Evolutionary conservation across 768 basidiomycete species (phyloP), one percentile per base, ranked within the genome.

Genomic region (Phaeolepiota aurea): DNA sequence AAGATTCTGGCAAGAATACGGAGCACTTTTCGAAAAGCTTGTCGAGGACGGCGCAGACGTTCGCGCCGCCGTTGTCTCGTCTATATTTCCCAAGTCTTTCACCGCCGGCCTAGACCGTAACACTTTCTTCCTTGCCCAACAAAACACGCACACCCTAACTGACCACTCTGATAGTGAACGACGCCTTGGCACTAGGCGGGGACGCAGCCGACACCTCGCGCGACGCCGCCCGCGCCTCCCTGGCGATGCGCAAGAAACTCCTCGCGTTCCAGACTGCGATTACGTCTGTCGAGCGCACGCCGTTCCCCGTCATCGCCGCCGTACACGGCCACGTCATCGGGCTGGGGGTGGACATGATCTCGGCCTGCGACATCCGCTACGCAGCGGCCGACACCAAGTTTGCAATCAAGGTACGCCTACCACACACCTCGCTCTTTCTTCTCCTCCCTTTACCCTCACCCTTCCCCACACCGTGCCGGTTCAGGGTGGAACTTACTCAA

Each of bases 21-120:
- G 75, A 3, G 52, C 61, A 2, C 66, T 77, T 0, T 83, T 93
- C 48, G 73, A 80, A 36, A 53, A 58, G 1, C 64, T 91, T 45
- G 62, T 48, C 4, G 56, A 43, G 56, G 78, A 61, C 53, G 72
- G 38, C 1, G 52, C 62, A 18, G 75, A 79, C 20, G 74, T 90
- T 1, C 74, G 86, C 13, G 83, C 67, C 2, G 68, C 87, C 3
- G 85, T 94, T 0, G 61, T 94, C 0, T 77, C 82, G 0, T 89
- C 87, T 0, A 65, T 63, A 1, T 53, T 83, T 2, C 76, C 80
- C 0, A 88, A 84, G 55, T 57, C 77, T 3, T 94, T 90, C 55
- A 84, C 83, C 0, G 90, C 87, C 1, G 91, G 92, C 0, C 58
- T 94, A 4, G 91, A 94, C 55, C 54, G 90, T 87, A 47, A 20